A percentile compares a stretch with the other conserved stretches of the same genome.
These are phyloP conservation scores for Lupinus albus DNA, from an alignment of 306 rosid genomes.

Conservation along the genomic window DNA sequence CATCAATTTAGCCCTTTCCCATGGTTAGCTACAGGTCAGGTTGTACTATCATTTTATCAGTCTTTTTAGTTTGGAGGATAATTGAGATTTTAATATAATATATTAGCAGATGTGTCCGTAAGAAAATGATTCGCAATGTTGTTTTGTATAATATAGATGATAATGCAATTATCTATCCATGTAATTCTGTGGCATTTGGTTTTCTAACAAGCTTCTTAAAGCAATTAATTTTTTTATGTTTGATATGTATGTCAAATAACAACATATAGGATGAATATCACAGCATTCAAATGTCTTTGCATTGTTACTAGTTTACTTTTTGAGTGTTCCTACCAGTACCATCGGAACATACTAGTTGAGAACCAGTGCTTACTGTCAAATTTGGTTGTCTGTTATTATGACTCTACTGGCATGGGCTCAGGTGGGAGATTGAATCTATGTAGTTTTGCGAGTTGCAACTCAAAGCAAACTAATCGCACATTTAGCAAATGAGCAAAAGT, in stretches of 20 bases:
- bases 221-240: not conserved
- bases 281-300: not conserved
- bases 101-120: no score
- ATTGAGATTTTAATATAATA: no score
- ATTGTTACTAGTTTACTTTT: not conserved
- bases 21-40: no score
- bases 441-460: not conserved
- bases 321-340: not conserved
- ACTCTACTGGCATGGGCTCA: slow-evolving; percentile 9
- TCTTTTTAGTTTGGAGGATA: no score
- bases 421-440: slow-evolving; percentile 18
- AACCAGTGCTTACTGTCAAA: not conserved
- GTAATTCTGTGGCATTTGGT: no score
- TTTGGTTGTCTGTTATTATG: slow-evolving; percentile 18
- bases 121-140: no score
- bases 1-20: no score
- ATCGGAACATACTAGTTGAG: not conserved
- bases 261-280: not conserved
- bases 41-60: no score
- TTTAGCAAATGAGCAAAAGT: slow-evolving; percentile 5
- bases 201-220: no score
- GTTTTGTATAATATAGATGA: not conserved
- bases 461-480: not conserved
- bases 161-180: slow-evolving; percentile 8
- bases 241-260: slow-evolving; percentile 4